These are phyloP conservation scores for Coffea eugenioides DNA, from an alignment of 257 asterid genomes.

Conservation along the genomic window DNA sequence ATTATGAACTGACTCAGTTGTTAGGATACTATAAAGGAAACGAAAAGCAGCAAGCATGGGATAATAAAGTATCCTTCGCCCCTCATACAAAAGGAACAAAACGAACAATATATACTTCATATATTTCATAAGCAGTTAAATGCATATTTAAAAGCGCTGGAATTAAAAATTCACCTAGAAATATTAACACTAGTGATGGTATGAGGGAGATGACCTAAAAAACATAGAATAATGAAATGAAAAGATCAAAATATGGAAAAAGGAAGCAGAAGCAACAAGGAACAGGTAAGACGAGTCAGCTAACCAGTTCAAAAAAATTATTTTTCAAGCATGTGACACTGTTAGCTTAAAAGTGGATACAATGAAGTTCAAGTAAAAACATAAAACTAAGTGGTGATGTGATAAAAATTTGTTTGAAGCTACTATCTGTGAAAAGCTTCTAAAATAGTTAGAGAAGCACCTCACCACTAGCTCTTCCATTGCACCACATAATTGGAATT, in stretches of 20 bases:
- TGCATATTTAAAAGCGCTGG: background rate
- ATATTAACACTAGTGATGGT: background rate
- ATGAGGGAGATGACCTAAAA: background rate
- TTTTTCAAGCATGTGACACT: background rate
- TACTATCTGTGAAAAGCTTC: background rate
- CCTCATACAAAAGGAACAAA: background rate
- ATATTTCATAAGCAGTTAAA: background rate
- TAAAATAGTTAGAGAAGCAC: slow-evolving; percentile 55
- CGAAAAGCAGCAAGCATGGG: background rate
- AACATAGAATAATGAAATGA: background rate
- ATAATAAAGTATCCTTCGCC: background rate
- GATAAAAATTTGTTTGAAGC: background rate
- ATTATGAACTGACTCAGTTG: too few relatives aligned
- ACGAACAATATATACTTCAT: background rate
- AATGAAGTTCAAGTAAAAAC: background rate
- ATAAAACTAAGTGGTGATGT: background rate
- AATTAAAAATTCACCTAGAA: background rate
- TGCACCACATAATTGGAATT: slow-evolving; percentile 89
- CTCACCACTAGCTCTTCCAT: slow-evolving; percentile 99
- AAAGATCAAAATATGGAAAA: background rate
- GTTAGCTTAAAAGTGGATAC: background rate
- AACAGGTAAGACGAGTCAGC: background rate
- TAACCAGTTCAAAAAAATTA: too few relatives aligned
- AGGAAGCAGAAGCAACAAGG: background rate
- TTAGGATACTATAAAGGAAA: background rate